A percentile compares a stretch with the other conserved stretches of the same genome.
Conservation (phyloP, 768 basidiomycete genomes). For the Termitomyces sp. region DNA sequence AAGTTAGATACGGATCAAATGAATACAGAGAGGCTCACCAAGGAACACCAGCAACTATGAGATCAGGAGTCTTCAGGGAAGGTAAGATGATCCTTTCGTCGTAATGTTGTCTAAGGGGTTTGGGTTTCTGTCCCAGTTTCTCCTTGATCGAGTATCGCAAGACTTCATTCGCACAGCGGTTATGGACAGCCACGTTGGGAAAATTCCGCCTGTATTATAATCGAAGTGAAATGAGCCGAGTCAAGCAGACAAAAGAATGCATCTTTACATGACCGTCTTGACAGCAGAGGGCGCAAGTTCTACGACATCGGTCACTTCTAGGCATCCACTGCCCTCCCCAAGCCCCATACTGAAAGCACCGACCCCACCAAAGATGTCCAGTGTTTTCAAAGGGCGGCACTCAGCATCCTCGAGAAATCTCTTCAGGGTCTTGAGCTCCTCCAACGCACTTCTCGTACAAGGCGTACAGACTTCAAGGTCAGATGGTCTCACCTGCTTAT, state of each 20-base stretch:
- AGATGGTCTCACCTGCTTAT: conserved; percentile 24
- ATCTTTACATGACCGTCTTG: conserved; percentile 53
- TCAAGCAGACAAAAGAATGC: background rate
- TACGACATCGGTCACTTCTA: conserved; percentile 61
- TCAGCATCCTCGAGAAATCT: conserved; percentile 31
- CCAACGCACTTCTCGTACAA: conserved; percentile 35
- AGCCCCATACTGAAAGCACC: conserved; percentile 66
- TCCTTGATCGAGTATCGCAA: conserved; percentile 56
- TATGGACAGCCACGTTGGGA: conserved; percentile 51
- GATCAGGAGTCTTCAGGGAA: conserved; percentile 30
- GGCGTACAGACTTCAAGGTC: conserved; percentile 43
- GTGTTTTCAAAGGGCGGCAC: conserved; percentile 25
- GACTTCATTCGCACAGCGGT: conserved; percentile 68
- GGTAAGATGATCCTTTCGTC: conserved; percentile 26
- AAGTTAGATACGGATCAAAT: background rate
- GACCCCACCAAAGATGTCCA: conserved; percentile 50
- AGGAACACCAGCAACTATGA: conserved; percentile 71
- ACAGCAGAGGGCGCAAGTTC: conserved; percentile 80
- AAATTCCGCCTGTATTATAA: conserved; percentile 45
- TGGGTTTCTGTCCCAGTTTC: conserved; percentile 36
- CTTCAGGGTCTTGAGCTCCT: conserved; percentile 22
- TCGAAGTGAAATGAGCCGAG: conserved; percentile 4
- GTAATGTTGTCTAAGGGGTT: conserved; percentile 37
- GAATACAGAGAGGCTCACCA: conserved; percentile 41
- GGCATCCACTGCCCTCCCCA: conserved; percentile 46